Conservation (phyloP, 2,329 filamentous ascomycete genomes). For the Waltergamsia citrina region DNA sequence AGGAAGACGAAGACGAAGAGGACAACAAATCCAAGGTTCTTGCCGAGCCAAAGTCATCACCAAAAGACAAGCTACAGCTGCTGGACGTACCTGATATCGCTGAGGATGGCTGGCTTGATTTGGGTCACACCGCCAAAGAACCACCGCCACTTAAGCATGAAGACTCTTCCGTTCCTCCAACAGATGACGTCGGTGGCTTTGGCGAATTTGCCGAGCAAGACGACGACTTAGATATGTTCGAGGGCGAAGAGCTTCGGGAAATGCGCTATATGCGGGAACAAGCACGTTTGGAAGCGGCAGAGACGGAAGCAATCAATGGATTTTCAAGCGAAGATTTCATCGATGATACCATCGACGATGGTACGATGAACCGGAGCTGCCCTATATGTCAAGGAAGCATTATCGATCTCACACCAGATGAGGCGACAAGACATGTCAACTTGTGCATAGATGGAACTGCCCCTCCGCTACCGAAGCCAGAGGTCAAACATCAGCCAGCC, state of each 20-base stretch:
- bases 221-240: conserved; percentile 38
- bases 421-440: conserved; percentile 81
- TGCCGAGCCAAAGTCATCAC: conserved; percentile 2
- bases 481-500: conserved; percentile 7
- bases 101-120: too few species aligned
- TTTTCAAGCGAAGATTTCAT: conserved; percentile 24
- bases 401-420: conserved; percentile 47
- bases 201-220: conserved; percentile 38
- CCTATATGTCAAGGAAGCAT: conserved; percentile 69
- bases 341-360: conserved; percentile 20
- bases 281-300: conserved; percentile 52
- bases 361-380: conserved; percentile 37
- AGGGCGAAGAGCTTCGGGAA: conserved; percentile 57
- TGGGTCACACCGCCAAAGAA: too few species aligned
- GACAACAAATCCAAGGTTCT: neutral
- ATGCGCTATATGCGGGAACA: conserved; percentile 70
- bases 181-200: conserved; percentile 23
- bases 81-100: too few species aligned
- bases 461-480: conserved; percentile 34
- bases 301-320: conserved; percentile 25
- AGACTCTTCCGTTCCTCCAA: conserved; percentile 19
- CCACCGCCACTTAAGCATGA: conserved; percentile 15
- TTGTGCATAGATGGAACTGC: conserved; percentile 80
- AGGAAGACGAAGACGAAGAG: conserved; percentile 3
- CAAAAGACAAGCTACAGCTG: conserved; percentile 4